Evolutionary conservation across 352 stramenopile species (phyloP).

Genomic region (Saprolegnia diclina): DNA sequence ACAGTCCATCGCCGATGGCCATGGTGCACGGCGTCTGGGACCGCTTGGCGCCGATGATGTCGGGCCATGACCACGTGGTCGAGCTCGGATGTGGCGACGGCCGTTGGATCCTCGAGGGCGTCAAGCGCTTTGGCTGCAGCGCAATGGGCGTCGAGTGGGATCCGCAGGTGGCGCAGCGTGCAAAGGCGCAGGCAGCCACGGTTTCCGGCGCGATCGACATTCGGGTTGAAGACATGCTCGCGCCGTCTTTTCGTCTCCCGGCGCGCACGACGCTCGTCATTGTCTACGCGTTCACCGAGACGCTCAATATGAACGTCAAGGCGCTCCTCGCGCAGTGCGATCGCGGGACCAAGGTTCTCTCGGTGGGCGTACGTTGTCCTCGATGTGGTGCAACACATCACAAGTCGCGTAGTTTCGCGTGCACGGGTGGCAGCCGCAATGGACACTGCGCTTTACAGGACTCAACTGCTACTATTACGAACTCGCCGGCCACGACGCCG

Average conservation of each 20-base stretch:
- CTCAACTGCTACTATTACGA: conserved; percentile 77
- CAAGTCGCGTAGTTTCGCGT: conserved; percentile 57
- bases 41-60: conserved; percentile 35
- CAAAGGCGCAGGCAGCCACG: conserved; percentile 29
- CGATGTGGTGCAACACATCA: not conserved
- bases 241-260: conserved; percentile 34
- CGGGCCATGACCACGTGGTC: conserved; percentile 50
- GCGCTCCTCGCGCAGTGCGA: conserved; percentile 42
- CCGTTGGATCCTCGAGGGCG: conserved; percentile 66
- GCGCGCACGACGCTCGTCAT: conserved; percentile 56
- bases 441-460: conserved; percentile 42
- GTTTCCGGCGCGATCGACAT: conserved; percentile 45
- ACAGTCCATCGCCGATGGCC: conserved; percentile 54
- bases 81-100: conserved; percentile 78
- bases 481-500: conserved; percentile 28
- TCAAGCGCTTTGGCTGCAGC: conserved; percentile 47
- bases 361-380: conserved; percentile 54
- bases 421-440: conserved; percentile 56
- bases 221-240: conserved; percentile 53
- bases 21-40: conserved; percentile 65
- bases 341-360: conserved; percentile 47
- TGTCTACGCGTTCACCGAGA: conserved; percentile 79
- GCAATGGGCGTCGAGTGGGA: conserved; percentile 74
- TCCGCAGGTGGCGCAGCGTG: conserved; percentile 39
- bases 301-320: conserved; percentile 54